phyloP scores from a whole-genome alignment of 345 rosid genomes.

The Litchi chinensis region DNA sequence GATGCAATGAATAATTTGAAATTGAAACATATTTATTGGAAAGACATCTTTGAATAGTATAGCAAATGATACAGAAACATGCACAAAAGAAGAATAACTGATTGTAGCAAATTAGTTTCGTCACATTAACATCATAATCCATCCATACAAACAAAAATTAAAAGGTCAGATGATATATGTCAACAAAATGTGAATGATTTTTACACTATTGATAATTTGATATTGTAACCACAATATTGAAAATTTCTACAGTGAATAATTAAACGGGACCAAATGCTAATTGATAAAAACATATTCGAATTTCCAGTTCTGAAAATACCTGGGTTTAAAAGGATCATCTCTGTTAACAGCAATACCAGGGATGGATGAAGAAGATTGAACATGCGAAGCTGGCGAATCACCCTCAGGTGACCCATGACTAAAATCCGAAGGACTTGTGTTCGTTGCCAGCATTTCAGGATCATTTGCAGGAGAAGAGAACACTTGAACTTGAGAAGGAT shows the following conservation, averaged over 20 bases:
- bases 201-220: too few species aligned
- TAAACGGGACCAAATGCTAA: background rate
- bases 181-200: background rate
- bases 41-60: background rate
- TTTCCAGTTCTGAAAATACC: constrained; percentile 40
- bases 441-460: constrained; percentile 17
- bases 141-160: background rate
- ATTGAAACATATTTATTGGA: background rate
- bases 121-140: background rate
- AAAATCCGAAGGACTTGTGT: constrained; percentile 23
- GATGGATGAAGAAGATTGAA: constrained; percentile 32
- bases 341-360: constrained; percentile 33
- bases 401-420: constrained; percentile 31
- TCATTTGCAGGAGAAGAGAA: constrained; percentile 35
- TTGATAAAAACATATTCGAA: background rate
- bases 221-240: background rate
- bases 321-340: constrained; percentile 41
- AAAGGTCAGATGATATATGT: background rate
- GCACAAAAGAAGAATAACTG: background rate
- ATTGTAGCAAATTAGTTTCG: background rate
- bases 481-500: constrained; percentile 37
- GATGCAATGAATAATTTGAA: constrained; percentile 6
- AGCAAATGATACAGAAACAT: background rate
- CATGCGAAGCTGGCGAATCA: constrained; percentile 32
- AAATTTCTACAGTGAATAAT: background rate